Evolutionary conservation across 495 filamentous ascomycete species (phyloP), one percentile per base, ranked within the genome.

Genomic region (Xylaria bambusicola): DNA sequence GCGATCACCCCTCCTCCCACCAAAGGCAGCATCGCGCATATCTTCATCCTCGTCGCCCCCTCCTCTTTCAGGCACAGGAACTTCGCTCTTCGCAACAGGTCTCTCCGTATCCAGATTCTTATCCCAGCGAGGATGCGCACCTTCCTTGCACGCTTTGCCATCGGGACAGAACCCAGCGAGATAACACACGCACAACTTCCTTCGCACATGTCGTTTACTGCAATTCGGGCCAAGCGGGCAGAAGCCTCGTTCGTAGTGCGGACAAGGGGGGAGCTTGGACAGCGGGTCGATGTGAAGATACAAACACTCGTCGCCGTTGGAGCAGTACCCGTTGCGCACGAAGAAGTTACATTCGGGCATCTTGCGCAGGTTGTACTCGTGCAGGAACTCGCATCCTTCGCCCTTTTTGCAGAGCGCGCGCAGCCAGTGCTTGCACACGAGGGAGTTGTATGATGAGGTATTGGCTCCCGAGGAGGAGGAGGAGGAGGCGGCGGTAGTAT

Each of bases 341-440:
- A 91, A 94, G 67, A 91, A 92, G 68, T 92, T 94, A 78, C 94
- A 98, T 75, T 97, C 94, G 46, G 93, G 91, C 93, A 96, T 95
- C 75, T 92, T 90, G 48, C 94, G 88, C 64, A 98, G 84, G 80
- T 98, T 97, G 81, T 95, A 98, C 77, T 97, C 93, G 77, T 98
- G 94, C 57, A 97, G 80, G 70, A 96, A 98, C 76, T 97, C 94
- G 83, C 94, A 98, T 56, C 84, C 83, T 60, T 94, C 84, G 35
- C 93, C 95, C 73, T 98, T 98, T 73, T 98, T 98, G 81, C 94
- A 98, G 23, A 98, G 86, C 0, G 91, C 92, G 64, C 95, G 89
- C 62, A 98, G 86, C 86, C 95, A 98, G 83, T 98, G 94, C 77
- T 98, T 98, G 86, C 94, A 98, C 56, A 98, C 92, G 0, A 97